Percentiles rank a stretch among this genome's conserved stretches.
phyloP scores from a whole-genome alignment of 371 early-diverging fungal genomes.

The Nosema muscidifuracis region DNA sequence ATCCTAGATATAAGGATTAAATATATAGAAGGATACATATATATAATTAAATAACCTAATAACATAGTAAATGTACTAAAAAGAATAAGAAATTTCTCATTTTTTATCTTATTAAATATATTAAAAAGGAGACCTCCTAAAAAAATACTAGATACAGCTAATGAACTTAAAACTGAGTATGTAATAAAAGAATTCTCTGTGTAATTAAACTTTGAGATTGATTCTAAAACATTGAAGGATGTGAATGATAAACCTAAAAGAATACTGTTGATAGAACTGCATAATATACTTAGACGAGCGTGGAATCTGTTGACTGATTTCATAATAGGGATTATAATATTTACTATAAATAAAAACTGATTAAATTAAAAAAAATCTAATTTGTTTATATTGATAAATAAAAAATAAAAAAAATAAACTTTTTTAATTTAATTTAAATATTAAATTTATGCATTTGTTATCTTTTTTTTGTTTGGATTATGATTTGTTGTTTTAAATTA shows the following conservation, averaged over 20 bases:
- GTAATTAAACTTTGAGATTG: neutral
- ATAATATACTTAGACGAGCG: neutral
- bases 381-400: too few species aligned
- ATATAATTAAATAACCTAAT: conserved; percentile 8
- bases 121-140: conserved; percentile 29
- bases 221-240: neutral
- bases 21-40: conserved; percentile 1
- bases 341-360: too few species aligned
- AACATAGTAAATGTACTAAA: neutral
- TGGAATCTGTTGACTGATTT: too few species aligned
- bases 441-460: too few species aligned
- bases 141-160: conserved; percentile 15
- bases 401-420: too few species aligned
- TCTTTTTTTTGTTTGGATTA: too few species aligned
- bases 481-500: too few species aligned
- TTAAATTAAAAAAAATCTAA: too few species aligned
- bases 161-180: neutral
- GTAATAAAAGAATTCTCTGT: neutral
- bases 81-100: neutral
- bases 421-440: too few species aligned
- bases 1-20: conserved; percentile 63
- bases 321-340: too few species aligned
- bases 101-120: conserved; percentile 3
- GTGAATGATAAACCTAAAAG: neutral
- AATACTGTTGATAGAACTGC: neutral